Base-by-base conservation (phyloP, 192 early-diverging fungal genomes). In the Coemansia sp. region DNA sequence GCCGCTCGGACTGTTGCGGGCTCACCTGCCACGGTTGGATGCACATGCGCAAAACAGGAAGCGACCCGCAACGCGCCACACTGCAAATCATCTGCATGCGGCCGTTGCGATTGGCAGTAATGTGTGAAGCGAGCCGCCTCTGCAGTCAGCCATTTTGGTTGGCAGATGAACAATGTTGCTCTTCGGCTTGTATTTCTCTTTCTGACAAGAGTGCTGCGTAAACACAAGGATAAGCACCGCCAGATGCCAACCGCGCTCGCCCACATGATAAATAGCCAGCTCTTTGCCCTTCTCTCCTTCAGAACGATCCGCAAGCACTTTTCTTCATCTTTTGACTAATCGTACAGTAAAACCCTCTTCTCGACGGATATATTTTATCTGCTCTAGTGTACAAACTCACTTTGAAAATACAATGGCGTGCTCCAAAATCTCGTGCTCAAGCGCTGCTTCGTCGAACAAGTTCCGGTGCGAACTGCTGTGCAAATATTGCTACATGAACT, bases 401-500 rank as follows among this genome's bases (percentile, higher is more conserved):
- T 43, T 43, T 43, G 12, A 17, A 49, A 49, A n/a, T 8, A 55
- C 35, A 22, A 77, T 77, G 75, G 69, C 75, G 15, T 67, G 62
- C 54, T 77, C 75, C 11, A 35, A 49, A 17, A 51, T 65, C 32
- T 65, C 69, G 9, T 23, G 60, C 52, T 35, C 69, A 27, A 63
- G 60, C 25, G 27, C 45, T 3, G 29, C 73, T n/a, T 77, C 75
- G 2, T 71, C 65, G 5, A 43, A 62, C 35, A 60, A 63, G 48
- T 77, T 72, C 59, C 57, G 69, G 55, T 77, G 75, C 62, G 37
- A 77, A 11, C 63, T 65, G 19, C 54, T 77, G 14, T 77, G 75
- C 62, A 61, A 52, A 9, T 60, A 67, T 61, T 77, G 75, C 54
- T 67, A 66, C 38, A 60, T 60, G 35, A 57, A 71, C 41, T 77